Base-by-base conservation (phyloP, 352 stramenopile genomes). In the Phytopythium oedochilum region DNA sequence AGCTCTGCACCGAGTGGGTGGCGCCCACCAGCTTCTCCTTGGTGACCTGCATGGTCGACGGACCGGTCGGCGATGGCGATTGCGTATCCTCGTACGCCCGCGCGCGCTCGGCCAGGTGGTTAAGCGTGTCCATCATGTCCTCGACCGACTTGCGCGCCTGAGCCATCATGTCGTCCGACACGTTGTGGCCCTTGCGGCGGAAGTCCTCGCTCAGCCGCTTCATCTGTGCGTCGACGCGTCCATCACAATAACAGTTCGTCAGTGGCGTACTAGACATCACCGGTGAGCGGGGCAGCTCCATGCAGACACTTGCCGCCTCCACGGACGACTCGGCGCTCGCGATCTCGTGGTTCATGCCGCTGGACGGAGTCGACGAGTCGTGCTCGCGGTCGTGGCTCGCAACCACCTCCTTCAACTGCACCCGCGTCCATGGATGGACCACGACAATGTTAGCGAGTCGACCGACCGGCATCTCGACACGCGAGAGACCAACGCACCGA, bases 311-410 rank as follows among this genome's bases (percentile, higher is more conserved):
- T 25, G 40, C 45, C 45, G 17, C n/a, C 18, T 52, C 45, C 26
- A 52, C 45, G 4, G 45, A 6, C 18, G 26, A 35, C 26, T 52
- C 29, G 45, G 45, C 29, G 26, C 28, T 28, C 7, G 18, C 18
- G 28, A 52, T 52, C 7, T 52, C 26, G 12, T 22, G 26, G 7
- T 52, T 15, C 25, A 49, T 49, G 52, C 65, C 77, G 23, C 66
- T 60, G 36, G 67, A 66, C 44, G 67, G 50, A 26, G 65, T 68
- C 31, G 77, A 68, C 5, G 66, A 66, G 22, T 69, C 64, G 67
- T 83, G 51, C 25, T 70, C 59, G n/a, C 55, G 64, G 51, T 83
- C 70, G 47, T 78, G 77, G 52, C 73, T 62, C 26, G 55, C 36
- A 31, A 79, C 63, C 53, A 38, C 29, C 11, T 36, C 45, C 45